phyloP scores from a whole-genome alignment of 257 asterid genomes.

The Przewalskia tangutica region DNA sequence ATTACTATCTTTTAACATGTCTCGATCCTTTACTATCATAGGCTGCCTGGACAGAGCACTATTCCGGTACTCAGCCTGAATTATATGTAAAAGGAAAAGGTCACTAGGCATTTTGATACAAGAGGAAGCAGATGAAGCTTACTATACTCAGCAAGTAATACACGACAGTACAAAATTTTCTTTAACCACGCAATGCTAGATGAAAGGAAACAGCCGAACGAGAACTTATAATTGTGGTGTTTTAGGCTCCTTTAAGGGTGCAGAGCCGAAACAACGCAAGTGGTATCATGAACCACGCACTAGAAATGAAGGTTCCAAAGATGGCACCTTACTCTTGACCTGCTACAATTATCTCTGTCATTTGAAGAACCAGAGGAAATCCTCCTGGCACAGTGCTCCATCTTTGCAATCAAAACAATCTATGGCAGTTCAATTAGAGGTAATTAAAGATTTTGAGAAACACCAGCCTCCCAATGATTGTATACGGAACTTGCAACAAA shows the following conservation, averaged over 20 bases:
- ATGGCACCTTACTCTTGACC: not conserved
- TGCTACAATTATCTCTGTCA: not conserved
- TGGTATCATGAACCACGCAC: slow-evolving; percentile 3
- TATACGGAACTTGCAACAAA: not conserved
- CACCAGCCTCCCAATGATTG: not conserved
- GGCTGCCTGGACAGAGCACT: slow-evolving; percentile 59
- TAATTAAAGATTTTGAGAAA: not conserved
- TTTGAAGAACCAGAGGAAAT: not conserved
- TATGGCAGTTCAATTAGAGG: not conserved
- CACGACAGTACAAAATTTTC: not conserved
- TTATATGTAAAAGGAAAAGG: not conserved
- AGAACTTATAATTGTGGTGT: not conserved
- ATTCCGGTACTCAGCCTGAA: slow-evolving; percentile 72
- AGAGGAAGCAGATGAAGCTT: not conserved
- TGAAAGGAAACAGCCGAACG: not conserved
- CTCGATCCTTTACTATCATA: slow-evolving; percentile 59
- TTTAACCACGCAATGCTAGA: not conserved
- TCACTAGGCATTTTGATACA: not conserved
- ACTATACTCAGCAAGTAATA: not conserved
- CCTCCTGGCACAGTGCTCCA: not conserved
- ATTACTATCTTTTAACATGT: slow-evolving; percentile 45
- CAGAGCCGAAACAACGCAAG: not conserved
- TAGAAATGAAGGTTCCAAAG: not conserved
- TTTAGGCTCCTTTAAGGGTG: not conserved
- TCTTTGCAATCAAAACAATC: not conserved